These are phyloP conservation scores for Nigrograna mackinnonii DNA, from an alignment of 2,329 filamentous ascomycete genomes.

Conservation along the genomic window DNA sequence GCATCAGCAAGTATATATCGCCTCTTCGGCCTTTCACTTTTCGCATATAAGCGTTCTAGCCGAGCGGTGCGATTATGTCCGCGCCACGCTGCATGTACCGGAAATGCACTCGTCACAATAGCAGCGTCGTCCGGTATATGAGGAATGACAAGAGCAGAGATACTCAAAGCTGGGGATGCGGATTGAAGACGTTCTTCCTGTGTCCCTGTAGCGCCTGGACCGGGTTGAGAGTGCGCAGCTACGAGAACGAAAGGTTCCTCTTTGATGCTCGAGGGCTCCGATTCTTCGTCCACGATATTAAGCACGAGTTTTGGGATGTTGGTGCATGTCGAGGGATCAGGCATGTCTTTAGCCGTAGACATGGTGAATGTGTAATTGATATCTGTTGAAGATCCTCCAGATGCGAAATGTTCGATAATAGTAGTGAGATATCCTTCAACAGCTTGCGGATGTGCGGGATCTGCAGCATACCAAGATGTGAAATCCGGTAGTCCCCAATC, in stretches of 20 bases:
- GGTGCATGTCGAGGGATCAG: conserved; percentile 8
- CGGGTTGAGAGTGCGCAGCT: conserved; percentile 12
- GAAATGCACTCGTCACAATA: conserved; percentile 10
- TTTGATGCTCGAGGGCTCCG: conserved; percentile 4
- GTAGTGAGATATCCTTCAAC: conserved; percentile 9
- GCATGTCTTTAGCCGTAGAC: conserved; percentile 6
- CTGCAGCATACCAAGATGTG: conserved; percentile 8
- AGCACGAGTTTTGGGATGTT: conserved; percentile 5
- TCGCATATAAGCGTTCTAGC: conserved; percentile 2
- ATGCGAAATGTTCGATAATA: conserved; percentile 7
- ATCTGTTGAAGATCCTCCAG: conserved; percentile 5
- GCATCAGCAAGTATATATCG: conserved; percentile 15
- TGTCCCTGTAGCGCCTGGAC: conserved; percentile 11
- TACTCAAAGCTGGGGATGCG: conserved; percentile 10
- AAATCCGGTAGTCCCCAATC: conserved; percentile 11
- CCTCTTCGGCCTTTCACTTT: conserved; percentile 2
- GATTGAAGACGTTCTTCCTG: conserved; percentile 15
- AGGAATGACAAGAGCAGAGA: conserved; percentile 11
- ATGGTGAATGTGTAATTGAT: conserved; percentile 6
- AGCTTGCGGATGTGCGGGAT: conserved; percentile 8
- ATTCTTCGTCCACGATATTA: conserved; percentile 7
- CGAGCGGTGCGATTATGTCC: conserved; percentile 14
- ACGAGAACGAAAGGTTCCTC: conserved; percentile 11
- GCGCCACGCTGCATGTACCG: conserved; percentile 12
- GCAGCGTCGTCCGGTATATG: conserved; percentile 6